A percentile compares a stretch with the other conserved stretches of the same genome.
These are phyloP conservation scores for Pterocarpus santalinus DNA, from an alignment of 306 rosid genomes.

Conservation along the genomic window DNA sequence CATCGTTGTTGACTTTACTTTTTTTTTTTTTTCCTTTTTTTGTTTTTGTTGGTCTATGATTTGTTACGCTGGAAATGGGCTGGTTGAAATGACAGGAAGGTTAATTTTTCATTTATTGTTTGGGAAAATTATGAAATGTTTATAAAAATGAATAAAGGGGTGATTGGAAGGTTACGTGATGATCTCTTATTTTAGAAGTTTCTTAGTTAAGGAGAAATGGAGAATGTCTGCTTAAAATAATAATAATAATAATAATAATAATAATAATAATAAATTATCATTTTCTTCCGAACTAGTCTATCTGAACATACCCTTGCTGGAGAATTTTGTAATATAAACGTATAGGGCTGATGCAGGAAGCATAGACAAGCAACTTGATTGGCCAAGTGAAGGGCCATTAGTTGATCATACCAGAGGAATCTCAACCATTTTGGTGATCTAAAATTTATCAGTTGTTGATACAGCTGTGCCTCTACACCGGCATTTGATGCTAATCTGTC, in stretches of 20 bases:
- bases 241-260: not conserved
- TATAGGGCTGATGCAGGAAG: not conserved
- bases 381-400: not conserved
- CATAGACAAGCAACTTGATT: not conserved
- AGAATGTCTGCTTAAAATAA: not conserved
- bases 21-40: not conserved
- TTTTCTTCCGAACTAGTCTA: not conserved
- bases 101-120: not conserved
- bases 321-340: not conserved
- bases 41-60: not conserved
- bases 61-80: not conserved
- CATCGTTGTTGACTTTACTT: not conserved
- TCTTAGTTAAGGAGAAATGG: not conserved
- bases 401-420: not conserved
- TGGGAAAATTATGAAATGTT: not conserved
- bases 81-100: not conserved
- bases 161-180: not conserved
- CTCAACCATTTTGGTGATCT: not conserved
- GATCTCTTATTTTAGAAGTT: not conserved
- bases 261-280: not conserved
- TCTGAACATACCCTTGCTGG: not conserved
- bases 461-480: not conserved
- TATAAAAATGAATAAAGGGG: not conserved
- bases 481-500: not conserved
- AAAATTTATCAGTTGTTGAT: not conserved